Conservation (phyloP, 345 rosid species). For the Salix arbutifolia region DNA sequence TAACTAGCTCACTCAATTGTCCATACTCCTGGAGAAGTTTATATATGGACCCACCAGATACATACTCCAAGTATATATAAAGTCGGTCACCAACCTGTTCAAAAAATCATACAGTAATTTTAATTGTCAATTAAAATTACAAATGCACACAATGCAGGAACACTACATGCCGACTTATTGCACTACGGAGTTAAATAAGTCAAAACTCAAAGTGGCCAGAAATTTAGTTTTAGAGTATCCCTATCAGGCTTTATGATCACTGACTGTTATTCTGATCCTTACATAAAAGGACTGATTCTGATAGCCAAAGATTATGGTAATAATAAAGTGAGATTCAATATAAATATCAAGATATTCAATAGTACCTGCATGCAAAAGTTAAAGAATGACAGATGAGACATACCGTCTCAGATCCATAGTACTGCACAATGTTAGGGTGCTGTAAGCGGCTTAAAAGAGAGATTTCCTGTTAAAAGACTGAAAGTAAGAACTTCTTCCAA, state of each 20-base stretch:
- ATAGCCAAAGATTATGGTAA: background rate
- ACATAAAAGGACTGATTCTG: background rate
- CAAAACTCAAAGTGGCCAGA: background rate
- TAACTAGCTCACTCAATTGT: conserved; percentile 54
- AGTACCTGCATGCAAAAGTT: background rate
- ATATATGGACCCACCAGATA: conserved; percentile 77
- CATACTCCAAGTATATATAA: conserved; percentile 73
- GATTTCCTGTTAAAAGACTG: conserved; percentile 47
- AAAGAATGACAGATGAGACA: background rate
- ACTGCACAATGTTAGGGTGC: conserved; percentile 74
- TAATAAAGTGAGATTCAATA: background rate
- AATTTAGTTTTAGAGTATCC: background rate
- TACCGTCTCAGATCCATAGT: conserved; percentile 70
- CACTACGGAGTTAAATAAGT: background rate
- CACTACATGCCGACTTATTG: background rate
- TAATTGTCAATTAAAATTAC: background rate
- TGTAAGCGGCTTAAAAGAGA: conserved; percentile 53
- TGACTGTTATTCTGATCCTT: background rate
- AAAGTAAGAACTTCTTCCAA: background rate
- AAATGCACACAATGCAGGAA: background rate
- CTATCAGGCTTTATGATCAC: background rate
- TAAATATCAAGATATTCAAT: background rate
- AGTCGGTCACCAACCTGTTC: conserved; percentile 58
- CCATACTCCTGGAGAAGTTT: conserved; percentile 80
- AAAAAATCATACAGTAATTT: background rate